Conservation (phyloP, 805 yeast species). For the Hanseniaspora vineae region DNA sequence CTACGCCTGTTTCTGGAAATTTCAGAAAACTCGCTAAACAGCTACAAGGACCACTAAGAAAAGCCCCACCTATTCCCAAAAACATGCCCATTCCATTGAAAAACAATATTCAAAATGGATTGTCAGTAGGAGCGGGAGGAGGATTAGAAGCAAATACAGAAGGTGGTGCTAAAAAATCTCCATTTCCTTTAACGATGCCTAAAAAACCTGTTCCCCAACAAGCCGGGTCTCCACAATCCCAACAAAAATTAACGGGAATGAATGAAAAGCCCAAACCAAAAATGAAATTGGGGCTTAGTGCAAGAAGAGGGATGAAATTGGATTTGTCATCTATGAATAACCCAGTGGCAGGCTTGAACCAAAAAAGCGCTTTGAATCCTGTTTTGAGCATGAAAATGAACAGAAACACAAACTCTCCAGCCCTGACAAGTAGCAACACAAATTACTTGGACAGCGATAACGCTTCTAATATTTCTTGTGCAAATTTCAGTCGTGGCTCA, state of each 20-base stretch:
- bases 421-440: not conserved
- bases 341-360: slow-evolving; percentile 5
- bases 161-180: not conserved
- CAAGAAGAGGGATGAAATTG: slow-evolving; percentile 74
- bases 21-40: not conserved
- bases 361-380: slow-evolving; percentile 6
- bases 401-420: slow-evolving; percentile 10
- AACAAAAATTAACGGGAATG: not conserved
- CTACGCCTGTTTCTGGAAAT: not conserved
- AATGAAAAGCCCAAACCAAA: slow-evolving; percentile 58
- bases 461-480: not conserved
- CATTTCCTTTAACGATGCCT: not conserved
- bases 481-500: slow-evolving; percentile 6
- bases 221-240: not conserved
- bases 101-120: not conserved
- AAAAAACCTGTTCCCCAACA: not conserved
- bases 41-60: slow-evolving; percentile 1
- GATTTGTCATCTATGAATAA: slow-evolving; percentile 4
- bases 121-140: no score
- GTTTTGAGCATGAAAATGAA: not conserved
- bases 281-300: slow-evolving; percentile 68
- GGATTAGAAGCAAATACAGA: no score
- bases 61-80: slow-evolving; percentile 4
- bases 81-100: not conserved
- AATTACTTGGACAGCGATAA: not conserved